Evolutionary conservation across 257 asterid species (phyloP), one percentile per base, ranked within the genome.

Genomic region (Nicotiana undulata): DNA sequence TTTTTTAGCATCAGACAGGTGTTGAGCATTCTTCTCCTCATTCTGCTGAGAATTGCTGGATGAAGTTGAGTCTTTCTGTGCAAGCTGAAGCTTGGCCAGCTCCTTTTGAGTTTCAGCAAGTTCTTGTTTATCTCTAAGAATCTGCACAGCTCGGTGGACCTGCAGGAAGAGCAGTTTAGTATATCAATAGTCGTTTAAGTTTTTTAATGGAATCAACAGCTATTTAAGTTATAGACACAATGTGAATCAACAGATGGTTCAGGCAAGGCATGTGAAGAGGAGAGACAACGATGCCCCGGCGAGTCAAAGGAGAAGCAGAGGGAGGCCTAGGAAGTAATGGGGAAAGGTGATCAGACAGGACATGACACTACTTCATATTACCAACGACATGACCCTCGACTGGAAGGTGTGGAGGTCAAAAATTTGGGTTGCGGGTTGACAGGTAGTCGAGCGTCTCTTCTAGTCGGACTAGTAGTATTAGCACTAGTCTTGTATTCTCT

Each of bases 81-180:
- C 91, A 63, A 93, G 92, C 87, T 95, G 95, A 87, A 95, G 97
- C 88, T 89, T 93, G 81, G 98, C 95, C 59, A 92, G 93, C 85
- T 95, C 99, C 87, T 91, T 93, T 82, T 93, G 98, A 75, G 98
- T 78, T 40, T 93, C 98, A 28, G 94, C 94, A 81, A 95, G 98
- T 86, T 95, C 99, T 86, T 95, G 98, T 86, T 95, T 95, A 81
- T 95, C 99, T 82, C 97, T 86, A 77, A 95, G 89, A 85, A 92
- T 90, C 87, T 93, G 98, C 80, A 95, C 95, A 64, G 98, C 93
- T 89, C 98, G 88, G 83, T 90, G 97, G 66, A 95, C 98, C 99
- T 95, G 89, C 82, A 81, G 78, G 61, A 74, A 20, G 4, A 74
- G 15, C 24, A 49, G 61, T 74, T 49, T 15, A 24, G 40, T 74